Base-by-base conservation (phyloP, 768 basidiomycete genomes). In the Hericium erinaceus region DNA sequence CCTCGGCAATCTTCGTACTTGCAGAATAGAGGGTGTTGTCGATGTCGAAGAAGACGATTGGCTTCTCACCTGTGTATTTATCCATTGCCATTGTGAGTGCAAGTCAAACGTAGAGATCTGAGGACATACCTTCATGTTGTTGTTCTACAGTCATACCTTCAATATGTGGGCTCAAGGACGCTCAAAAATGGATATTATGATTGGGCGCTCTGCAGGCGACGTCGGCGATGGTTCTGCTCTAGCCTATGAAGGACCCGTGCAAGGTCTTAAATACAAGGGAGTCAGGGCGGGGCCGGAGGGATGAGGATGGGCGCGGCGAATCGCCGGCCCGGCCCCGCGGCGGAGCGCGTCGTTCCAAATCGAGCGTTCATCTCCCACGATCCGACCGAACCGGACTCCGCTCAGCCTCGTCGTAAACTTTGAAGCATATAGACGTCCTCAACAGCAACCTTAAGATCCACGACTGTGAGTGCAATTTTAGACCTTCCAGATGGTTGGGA, bases 1-100 rank as follows among this genome's bases (percentile, higher is more conserved):
- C 84, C 60, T 87, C 81, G 4, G 85, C 83, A 54, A 93, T 89
- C 68, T 77, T 82, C 18, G 83, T 75, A 63, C 79, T 84, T 0
- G 87, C 81, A 8, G 89, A 88, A 68, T 93, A 94, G 15, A 94
- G 77, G 2, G 90, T 92, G 64, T 94, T 92, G 70, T 93, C 92
- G 58, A 93, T 89, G 66, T 92, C 91, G 59, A 93, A 82, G 80
- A 84, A 92, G 53, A 90, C 76, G 52, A 91, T 71, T 60, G 70
- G 70, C 13, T 83, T 80, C 40, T 80, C 76, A 74, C 89, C 87
- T 69, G 60, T 58, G 39, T 24, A 11, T 12, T 13, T 37, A 5
- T 3, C 26, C 39, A 64, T 48, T 61, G 22, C 22, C 22, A 39
- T 26, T 26, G 38, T 33, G 15, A 28, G 13, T 37, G 46, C 33